Conservation (phyloP, 2,329 filamentous ascomycete genomes). For the Fusarium subglutinans region DNA sequence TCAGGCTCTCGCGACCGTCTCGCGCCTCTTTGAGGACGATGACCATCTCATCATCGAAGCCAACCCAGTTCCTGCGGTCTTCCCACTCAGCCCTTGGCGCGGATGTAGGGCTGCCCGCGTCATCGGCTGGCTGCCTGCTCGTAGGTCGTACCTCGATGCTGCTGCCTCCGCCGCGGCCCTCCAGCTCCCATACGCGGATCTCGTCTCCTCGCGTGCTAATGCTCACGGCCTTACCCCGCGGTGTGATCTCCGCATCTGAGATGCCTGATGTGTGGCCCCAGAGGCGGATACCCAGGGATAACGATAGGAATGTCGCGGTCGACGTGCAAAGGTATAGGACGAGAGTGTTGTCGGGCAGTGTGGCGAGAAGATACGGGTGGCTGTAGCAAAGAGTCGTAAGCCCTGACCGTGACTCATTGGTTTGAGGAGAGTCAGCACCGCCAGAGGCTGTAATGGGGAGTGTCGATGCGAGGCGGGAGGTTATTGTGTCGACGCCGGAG, state of each 20-base stretch:
- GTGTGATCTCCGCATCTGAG: slow-evolving; percentile 83
- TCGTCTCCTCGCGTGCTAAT: slow-evolving; percentile 82
- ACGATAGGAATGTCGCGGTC: slow-evolving; percentile 69
- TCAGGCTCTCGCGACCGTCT: slow-evolving; percentile 74
- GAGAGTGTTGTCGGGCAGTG: slow-evolving; percentile 87
- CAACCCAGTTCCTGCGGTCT: slow-evolving; percentile 72
- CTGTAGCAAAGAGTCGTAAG: slow-evolving; percentile 72
- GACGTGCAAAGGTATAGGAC: slow-evolving; percentile 85
- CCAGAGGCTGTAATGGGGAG: slow-evolving; percentile 44
- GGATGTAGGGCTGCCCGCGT: slow-evolving; percentile 24
- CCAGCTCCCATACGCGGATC: slow-evolving; percentile 88
- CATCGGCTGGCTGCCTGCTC: slow-evolving; percentile 39
- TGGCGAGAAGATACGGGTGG: slow-evolving; percentile 86
- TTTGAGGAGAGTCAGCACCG: slow-evolving; percentile 3
- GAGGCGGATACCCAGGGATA: slow-evolving; percentile 78
- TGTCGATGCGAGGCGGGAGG: slow-evolving; percentile 50
- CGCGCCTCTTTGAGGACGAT: slow-evolving; percentile 79
- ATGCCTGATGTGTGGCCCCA: slow-evolving; percentile 95
- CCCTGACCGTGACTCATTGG: slow-evolving; percentile 30
- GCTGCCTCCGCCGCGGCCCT: slow-evolving; percentile 69
- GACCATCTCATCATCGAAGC: slow-evolving; percentile 93
- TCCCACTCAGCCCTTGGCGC: slow-evolving; percentile 49
- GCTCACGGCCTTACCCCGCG: slow-evolving; percentile 88
- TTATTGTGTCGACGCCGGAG: slow-evolving; percentile 46
- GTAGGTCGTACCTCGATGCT: slow-evolving; percentile 63